These are phyloP conservation scores for Backusella tarrabulga DNA, from an alignment of 192 early-diverging fungal species.

Conservation along the genomic window DNA sequence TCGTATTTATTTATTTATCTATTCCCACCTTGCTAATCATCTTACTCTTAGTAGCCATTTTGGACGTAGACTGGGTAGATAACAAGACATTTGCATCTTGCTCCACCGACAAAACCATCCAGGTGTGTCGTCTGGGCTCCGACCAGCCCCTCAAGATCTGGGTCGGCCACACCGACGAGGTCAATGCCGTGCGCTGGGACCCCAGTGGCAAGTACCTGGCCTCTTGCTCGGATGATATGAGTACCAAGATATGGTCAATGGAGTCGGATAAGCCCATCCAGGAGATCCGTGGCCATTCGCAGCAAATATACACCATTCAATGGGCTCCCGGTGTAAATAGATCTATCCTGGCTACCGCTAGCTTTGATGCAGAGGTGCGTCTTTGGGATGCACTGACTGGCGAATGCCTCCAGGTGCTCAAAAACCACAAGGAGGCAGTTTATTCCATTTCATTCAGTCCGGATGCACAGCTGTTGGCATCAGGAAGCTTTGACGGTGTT, in stretches of 20 bases:
- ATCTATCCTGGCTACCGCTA: conserved; percentile 66
- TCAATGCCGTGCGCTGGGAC: conserved; percentile 80
- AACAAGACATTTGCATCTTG: conserved; percentile 89
- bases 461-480: conserved; percentile 70
- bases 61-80: conserved; percentile 94
- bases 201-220: conserved; percentile 63
- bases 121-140: conserved; percentile 75
- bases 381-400: conserved; percentile 82
- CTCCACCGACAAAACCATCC: conserved; percentile 77
- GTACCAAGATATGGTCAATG: conserved; percentile 72
- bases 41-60: conserved; percentile 45
- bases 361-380: conserved; percentile 79
- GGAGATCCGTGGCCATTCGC: conserved; percentile 63
- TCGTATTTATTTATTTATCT: no score
- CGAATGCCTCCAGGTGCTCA: conserved; percentile 64
- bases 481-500: conserved; percentile 75
- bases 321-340: conserved; percentile 64
- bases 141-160: conserved; percentile 72
- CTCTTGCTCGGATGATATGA: conserved; percentile 76
- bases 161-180: conserved; percentile 77
- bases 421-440: conserved; percentile 67
- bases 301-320: conserved; percentile 75
- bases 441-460: conserved; percentile 77
- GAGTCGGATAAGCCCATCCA: conserved; percentile 49
- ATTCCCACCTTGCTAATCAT: background rate